phyloP scores from a whole-genome alignment of 2,329 filamentous ascomycete genomes.

The Hymenoscyphus scutula region DNA sequence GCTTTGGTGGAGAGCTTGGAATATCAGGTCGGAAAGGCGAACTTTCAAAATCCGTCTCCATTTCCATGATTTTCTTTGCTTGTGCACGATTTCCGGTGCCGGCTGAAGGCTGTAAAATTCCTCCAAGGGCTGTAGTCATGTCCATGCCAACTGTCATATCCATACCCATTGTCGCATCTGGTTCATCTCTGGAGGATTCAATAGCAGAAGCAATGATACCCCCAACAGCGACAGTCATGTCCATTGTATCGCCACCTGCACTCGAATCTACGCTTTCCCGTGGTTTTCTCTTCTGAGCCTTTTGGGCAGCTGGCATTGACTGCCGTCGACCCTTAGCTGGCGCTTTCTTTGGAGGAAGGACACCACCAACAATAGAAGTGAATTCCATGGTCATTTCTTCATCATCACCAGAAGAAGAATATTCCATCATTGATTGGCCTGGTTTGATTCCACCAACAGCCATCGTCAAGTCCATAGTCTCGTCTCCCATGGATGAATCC shows the following conservation, averaged over 20 bases:
- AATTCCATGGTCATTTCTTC: slow-evolving; percentile 81
- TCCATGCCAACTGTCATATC: slow-evolving; percentile 56
- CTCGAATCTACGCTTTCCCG: slow-evolving; percentile 38
- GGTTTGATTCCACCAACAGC: slow-evolving; percentile 53
- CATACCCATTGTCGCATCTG: slow-evolving; percentile 51
- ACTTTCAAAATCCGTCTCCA: slow-evolving; percentile 50
- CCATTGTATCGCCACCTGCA: slow-evolving; percentile 40
- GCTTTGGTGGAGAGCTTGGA: slow-evolving; percentile 41
- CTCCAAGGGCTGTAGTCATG: slow-evolving; percentile 57
- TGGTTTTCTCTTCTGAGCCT: slow-evolving; percentile 26
- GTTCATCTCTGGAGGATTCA: slow-evolving; percentile 37
- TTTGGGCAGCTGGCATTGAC: slow-evolving; percentile 22
- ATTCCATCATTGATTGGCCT: slow-evolving; percentile 30
- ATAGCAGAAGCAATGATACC: slow-evolving; percentile 39
- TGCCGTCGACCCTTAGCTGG: slow-evolving; percentile 31
- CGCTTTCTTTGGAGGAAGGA: slow-evolving; percentile 42
- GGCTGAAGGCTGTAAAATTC: slow-evolving; percentile 46
- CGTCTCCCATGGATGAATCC: slow-evolving; percentile 34
- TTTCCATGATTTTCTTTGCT: slow-evolving; percentile 58
- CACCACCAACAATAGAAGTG: slow-evolving; percentile 61
- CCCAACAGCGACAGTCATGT: slow-evolving; percentile 54
- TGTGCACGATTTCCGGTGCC: slow-evolving; percentile 43
- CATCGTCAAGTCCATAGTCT: slow-evolving; percentile 55
- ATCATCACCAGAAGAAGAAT: slow-evolving; percentile 43
- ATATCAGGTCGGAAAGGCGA: slow-evolving; percentile 42